Base-by-base conservation (phyloP, 192 early-diverging fungal genomes). In the Podila minutissima region DNA sequence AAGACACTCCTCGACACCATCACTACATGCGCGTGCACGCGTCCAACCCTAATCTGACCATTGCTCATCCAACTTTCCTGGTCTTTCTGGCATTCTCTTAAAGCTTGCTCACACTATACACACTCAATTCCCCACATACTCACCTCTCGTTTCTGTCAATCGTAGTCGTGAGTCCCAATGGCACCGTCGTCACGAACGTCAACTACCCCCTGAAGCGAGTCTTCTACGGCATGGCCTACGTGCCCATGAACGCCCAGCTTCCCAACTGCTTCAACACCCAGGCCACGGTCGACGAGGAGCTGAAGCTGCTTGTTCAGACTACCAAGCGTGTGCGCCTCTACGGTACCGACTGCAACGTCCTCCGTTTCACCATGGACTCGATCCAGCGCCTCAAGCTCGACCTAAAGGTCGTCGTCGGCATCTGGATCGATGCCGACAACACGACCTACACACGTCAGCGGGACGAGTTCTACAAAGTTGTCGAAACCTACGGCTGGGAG, bases 151-250 rank as follows among this genome's bases (percentile, higher is more conserved):
- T 10, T 32, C 49, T 32, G 1, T 48, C 53, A 29, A 59, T 24
- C 46, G 51, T 59, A 73, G 77, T 81, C 11, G 28, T 73, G 2
- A 65, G 62, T 7, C 77, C 77, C 3, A 72, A 81, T 58, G 77
- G 77, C 5, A 72, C 77, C 4, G 71, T 73, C 33, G 33, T 81
- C 22, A 61, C 66, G 9, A 73, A 72, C 58, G 38, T 33, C 15
- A 73, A 81, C 58, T 48, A 65, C 58, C 59, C 66, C 1, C 62
- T 75, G 24, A 75, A 64, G 38, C 76, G 82, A 26, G 82, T 83
- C 22, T 86, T 86, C 59, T 86, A 83, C 71, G 84, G 84, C 11
- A 83, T 86, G 64, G 82, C 82, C 38, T 83, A 86, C 41, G 83
- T 83, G 15, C 82, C 84, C 55, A 59, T 76, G 9, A 69, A 69